A percentile compares a stretch with the other conserved stretches of the same genome.
Evolutionary conservation across 176 grass and related monocot genomes (phyloP).

Genomic region (Guadua angustifolia): DNA sequence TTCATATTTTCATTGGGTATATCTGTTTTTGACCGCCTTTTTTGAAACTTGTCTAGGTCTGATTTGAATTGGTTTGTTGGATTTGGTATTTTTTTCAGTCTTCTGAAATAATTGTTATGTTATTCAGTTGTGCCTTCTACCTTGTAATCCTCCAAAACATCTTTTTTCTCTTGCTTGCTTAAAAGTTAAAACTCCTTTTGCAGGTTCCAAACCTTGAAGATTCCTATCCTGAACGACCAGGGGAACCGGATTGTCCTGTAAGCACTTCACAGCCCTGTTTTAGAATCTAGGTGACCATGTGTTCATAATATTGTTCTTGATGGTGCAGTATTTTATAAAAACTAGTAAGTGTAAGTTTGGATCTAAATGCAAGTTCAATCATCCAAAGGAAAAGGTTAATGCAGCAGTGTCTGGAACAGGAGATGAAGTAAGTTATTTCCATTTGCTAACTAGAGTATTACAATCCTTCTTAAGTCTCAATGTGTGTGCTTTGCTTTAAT

Average conservation of each 20-base stretch:
- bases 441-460: slow-evolving; percentile 3
- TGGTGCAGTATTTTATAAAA: slow-evolving; percentile 73
- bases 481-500: slow-evolving; percentile 28
- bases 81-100: slow-evolving; percentile 7
- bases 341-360: slow-evolving; percentile 70
- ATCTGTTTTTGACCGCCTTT: slow-evolving; percentile 22
- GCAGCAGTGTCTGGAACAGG: slow-evolving; percentile 35
- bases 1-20: slow-evolving; percentile 3
- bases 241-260: slow-evolving; percentile 86
- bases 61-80: slow-evolving; percentile 13
- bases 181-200: slow-evolving; percentile 47
- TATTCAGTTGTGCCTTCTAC: slow-evolving; percentile 19
- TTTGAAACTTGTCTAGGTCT: neutral
- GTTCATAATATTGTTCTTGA: slow-evolving; percentile 40
- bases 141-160: slow-evolving; percentile 31
- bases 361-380: slow-evolving; percentile 89
- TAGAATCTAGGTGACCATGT: slow-evolving; percentile 32
- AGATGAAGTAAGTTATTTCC: slow-evolving; percentile 43
- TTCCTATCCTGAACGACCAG: slow-evolving; percentile 71
- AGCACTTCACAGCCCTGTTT: slow-evolving; percentile 48
- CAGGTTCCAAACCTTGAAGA: slow-evolving; percentile 63
- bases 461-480: slow-evolving; percentile 26
- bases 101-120: slow-evolving; percentile 11
- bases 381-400: slow-evolving; percentile 63
- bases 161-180: slow-evolving; percentile 40